These are phyloP conservation scores for Tulasnella sp. DNA, from an alignment of 768 basidiomycete species.

Conservation along the genomic window DNA sequence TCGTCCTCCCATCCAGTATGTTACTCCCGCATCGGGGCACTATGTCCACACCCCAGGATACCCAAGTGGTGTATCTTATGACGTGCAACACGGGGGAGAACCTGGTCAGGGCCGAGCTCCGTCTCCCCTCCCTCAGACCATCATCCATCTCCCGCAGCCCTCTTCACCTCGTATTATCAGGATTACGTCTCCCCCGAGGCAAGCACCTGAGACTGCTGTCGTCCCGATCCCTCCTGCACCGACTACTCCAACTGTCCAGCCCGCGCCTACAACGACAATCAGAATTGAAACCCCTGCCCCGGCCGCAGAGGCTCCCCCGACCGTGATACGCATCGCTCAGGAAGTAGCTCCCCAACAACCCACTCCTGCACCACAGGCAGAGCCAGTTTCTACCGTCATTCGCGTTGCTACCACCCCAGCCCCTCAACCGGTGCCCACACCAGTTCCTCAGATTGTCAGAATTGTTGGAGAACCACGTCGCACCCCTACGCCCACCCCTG, in stretches of 20 bases:
- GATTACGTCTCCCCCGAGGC: not conserved
- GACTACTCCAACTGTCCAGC: too few relatives aligned
- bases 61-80: not conserved
- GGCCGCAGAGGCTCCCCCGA: too few relatives aligned
- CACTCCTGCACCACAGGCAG: not conserved
- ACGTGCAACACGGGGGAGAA: not conserved
- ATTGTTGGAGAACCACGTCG: not conserved
- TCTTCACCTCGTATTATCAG: constrained; percentile 4
- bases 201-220: not conserved
- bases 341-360: not conserved
- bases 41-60: not conserved
- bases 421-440: constrained; percentile 7
- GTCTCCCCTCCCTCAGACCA: not conserved
- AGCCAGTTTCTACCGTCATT: constrained; percentile 8
- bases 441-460: constrained; percentile 13
- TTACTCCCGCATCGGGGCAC: not conserved
- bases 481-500: not conserved
- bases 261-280: too few relatives aligned
- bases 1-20: not conserved
- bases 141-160: constrained; percentile 5
- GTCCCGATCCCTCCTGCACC: too few relatives aligned
- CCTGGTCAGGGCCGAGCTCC: not conserved
- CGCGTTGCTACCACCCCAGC: constrained; percentile 5
- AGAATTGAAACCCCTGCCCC: too few relatives aligned
- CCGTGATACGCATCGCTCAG: not conserved